Evolutionary conservation across 2,329 filamentous ascomycete genomes (phyloP).

Genomic region (Paracamarosporium sp.): DNA sequence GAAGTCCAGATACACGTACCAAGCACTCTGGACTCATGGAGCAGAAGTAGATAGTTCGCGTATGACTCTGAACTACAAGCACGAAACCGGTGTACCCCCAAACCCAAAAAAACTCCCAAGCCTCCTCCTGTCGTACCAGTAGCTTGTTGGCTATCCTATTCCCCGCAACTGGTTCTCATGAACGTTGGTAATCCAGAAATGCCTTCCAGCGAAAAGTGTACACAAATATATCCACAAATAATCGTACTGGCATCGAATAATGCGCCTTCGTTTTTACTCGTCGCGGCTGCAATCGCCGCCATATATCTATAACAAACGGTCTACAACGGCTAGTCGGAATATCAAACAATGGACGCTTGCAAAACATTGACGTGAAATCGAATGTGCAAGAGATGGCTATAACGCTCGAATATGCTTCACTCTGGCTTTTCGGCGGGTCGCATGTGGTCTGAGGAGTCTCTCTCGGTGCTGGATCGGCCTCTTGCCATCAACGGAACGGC

Average conservation of each 20-base stretch:
- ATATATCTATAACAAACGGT: background rate
- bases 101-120: background rate
- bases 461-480: slow-evolving; percentile 1
- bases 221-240: background rate
- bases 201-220: background rate
- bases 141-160: background rate
- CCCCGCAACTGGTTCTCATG: background rate
- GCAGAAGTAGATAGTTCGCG: background rate
- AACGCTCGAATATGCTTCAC: background rate
- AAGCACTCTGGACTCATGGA: background rate
- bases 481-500: slow-evolving; percentile 28
- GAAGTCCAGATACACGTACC: background rate
- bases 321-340: background rate
- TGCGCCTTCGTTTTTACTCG: background rate
- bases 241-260: background rate
- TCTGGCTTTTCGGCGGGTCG: background rate
- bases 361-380: background rate
- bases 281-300: background rate
- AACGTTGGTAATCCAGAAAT: background rate
- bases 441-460: slow-evolving; percentile 1
- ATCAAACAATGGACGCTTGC: background rate
- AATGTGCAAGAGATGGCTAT: background rate
- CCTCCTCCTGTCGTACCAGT: background rate
- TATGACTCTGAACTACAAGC: background rate
- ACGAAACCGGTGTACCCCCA: background rate